Evolutionary conservation across 768 basidiomycete genomes (phyloP), one percentile per base, ranked within the genome.

Genomic region (Psilocybe tampanensis): DNA sequence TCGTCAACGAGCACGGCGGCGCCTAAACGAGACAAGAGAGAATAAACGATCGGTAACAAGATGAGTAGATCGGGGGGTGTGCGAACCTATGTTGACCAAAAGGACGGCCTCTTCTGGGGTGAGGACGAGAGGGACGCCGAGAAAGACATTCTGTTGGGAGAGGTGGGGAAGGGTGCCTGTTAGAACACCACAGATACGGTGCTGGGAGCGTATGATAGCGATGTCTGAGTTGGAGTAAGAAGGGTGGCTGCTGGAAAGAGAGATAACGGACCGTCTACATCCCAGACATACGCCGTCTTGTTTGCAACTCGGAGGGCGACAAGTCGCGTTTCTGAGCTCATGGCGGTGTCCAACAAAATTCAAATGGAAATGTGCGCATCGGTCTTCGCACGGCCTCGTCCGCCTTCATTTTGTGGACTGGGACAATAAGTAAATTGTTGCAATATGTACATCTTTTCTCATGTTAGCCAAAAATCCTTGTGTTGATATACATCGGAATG

Each of bases 81-180:
- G 63, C 80, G 50, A 57, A 94, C 97, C 85, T 59, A 90, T 90
- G 62, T 89, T 82, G 13, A 98, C 84, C 6, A 98, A 85, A 29
- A 95, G 78, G 11, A 92, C 92, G 8, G 88, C 93, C 68, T 98
- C 97, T 71, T 99, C 97, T 0, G 94, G 92, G 73, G 92, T 84
- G 1, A 98, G 76, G 8, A 92, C 76, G 6, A 97, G 77, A 1
- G 97, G 97, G n/a, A 94, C 74, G 7, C 97, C 97, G 32, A 99
- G 79, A 68, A 99, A 99, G 2, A 90, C 85, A 76, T 99, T 99
- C 73, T 99, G 97, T 65, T 98, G 95, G 1, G 94, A 88, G 1
- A 98, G 80, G 68, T 95, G 94, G 2, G 97, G 95, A 13, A 99
- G 83, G 1, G 97, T 98, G 0, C 97, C 97, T 0, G 86, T 81